Percentiles rank a stretch among this genome's conserved stretches.
Conservation (phyloP, 2,329 filamentous ascomycete species). For the Rhytidhysteron rufulum region DNA sequence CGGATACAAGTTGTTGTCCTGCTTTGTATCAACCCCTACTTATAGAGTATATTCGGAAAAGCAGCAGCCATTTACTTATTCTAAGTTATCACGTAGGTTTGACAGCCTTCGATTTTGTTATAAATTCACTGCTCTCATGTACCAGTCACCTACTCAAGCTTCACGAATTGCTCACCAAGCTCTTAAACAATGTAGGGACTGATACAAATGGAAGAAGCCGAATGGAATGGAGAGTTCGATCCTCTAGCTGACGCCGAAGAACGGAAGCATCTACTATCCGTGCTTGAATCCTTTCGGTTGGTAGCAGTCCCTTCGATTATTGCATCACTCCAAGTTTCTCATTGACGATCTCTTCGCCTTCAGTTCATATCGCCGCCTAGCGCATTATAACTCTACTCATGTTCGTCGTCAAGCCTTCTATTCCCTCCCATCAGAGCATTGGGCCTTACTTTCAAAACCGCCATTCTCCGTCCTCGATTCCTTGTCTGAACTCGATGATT, state of each 20-base stretch:
- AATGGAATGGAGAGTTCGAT: constrained; percentile 62
- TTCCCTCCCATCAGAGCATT: constrained; percentile 77
- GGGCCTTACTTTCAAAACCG: constrained; percentile 73
- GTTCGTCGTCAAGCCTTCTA: constrained; percentile 90
- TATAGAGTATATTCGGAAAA: no score
- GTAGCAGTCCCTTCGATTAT: constrained; percentile 22
- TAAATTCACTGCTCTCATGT: no score
- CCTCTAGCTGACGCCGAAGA: constrained; percentile 75
- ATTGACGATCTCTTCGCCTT: not conserved
- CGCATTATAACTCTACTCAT: constrained; percentile 89
- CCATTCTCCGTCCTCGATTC: constrained; percentile 81
- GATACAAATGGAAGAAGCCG: constrained; percentile 24
- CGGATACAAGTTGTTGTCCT: no score
- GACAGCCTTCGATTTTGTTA: no score
- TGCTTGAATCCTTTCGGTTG: constrained; percentile 87
- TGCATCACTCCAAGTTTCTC: not conserved
- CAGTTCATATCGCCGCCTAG: constrained; percentile 79
- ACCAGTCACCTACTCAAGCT: no score
- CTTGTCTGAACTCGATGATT: constrained; percentile 74
- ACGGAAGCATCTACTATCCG: constrained; percentile 70
- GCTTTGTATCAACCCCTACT: no score
- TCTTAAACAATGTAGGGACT: no score
- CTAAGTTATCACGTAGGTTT: no score
- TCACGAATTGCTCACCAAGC: no score
- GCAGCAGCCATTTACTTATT: no score